Conservation (phyloP, 257 asterid genomes). For the Rubia yunnanensis region DNA sequence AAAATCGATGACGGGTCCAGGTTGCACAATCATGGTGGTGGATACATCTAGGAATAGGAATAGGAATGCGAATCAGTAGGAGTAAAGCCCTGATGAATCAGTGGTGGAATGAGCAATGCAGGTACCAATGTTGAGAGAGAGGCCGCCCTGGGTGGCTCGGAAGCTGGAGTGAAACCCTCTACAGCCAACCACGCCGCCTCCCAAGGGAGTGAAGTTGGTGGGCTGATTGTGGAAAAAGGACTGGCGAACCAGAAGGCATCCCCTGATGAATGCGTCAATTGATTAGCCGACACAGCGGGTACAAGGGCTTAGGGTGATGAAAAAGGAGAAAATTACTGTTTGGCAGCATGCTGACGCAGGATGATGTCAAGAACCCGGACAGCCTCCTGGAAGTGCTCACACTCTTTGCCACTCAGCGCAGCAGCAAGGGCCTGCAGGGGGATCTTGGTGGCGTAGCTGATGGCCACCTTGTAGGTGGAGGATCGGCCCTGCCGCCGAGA, state of each 20-base stretch:
- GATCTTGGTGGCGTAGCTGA: conserved; percentile 58
- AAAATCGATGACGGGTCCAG: conserved; percentile 61
- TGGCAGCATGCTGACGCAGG: conserved; percentile 57
- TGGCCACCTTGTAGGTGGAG: conserved; percentile 41
- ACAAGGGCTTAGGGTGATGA: neutral
- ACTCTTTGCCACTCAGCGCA: conserved; percentile 47
- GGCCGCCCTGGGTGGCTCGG: neutral
- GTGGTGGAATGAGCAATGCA: neutral
- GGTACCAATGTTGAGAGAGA: neutral
- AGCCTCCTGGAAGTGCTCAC: conserved; percentile 65
- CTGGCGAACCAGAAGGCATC: neutral
- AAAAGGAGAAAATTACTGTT: conserved; percentile 29
- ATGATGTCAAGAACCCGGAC: conserved; percentile 58
- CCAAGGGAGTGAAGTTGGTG: neutral
- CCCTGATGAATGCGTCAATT: neutral
- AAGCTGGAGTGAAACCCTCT: neutral
- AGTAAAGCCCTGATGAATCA: too few species aligned
- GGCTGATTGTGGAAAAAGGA: neutral
- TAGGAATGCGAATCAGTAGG: neutral
- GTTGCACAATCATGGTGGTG: conserved; percentile 60
- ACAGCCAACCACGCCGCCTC: neutral
- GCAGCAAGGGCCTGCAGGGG: conserved; percentile 47
- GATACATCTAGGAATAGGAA: conserved; percentile 63
- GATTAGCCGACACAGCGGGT: neutral
- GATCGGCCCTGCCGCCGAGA: conserved; percentile 32